A percentile compares a stretch with the other conserved stretches of the same genome.
These are phyloP conservation scores for Calonectria ilicicola DNA, from an alignment of 2,329 filamentous ascomycete species.

Conservation along the genomic window DNA sequence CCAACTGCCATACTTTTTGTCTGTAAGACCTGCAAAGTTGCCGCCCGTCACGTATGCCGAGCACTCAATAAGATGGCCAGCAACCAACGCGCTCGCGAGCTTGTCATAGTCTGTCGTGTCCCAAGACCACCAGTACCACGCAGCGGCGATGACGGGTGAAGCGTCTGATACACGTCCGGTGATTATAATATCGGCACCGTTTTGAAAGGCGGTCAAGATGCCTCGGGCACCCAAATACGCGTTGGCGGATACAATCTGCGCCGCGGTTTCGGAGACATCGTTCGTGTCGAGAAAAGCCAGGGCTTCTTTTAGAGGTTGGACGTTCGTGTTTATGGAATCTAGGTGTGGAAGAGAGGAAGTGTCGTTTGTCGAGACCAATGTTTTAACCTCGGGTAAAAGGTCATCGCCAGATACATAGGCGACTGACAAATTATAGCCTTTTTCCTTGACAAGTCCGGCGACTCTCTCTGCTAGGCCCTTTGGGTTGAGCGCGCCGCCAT, in stretches of 20 bases:
- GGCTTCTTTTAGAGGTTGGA: conserved; percentile 31
- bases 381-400: conserved; percentile 38
- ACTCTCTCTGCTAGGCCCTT: conserved; percentile 57
- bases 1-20: conserved; percentile 35
- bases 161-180: conserved; percentile 58
- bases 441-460: conserved; percentile 36
- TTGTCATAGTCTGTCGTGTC: conserved; percentile 55
- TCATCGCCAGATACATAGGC: conserved; percentile 55
- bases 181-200: conserved; percentile 56
- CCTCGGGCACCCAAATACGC: conserved; percentile 64
- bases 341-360: conserved; percentile 41
- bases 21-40: conserved; percentile 59
- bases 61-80: conserved; percentile 63
- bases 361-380: background rate
- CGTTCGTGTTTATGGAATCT: conserved; percentile 26
- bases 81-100: conserved; percentile 59
- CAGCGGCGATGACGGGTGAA: conserved; percentile 62
- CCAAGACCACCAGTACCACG: conserved; percentile 66
- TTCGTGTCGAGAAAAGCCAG: conserved; percentile 27
- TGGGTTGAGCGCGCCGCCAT: conserved; percentile 68
- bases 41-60: conserved; percentile 63
- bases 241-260: conserved; percentile 49
- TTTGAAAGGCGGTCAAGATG: conserved; percentile 52
- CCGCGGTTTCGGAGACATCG: conserved; percentile 22
- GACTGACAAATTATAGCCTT: conserved; percentile 46